These are phyloP conservation scores for Panaeolus papilionaceus DNA, from an alignment of 768 basidiomycete genomes.

Conservation along the genomic window DNA sequence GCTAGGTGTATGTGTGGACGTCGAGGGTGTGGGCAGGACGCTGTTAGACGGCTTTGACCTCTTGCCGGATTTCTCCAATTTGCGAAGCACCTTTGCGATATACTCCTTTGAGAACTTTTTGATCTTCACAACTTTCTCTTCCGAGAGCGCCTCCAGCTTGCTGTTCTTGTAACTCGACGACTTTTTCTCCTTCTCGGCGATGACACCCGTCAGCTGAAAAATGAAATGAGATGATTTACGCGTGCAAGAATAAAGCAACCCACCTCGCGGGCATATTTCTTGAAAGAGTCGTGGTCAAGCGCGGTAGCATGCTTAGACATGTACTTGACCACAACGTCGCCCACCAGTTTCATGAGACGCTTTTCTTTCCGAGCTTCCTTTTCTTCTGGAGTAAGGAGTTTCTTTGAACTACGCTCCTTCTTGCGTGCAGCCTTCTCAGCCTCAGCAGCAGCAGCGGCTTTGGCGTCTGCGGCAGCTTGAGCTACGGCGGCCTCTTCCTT, in stretches of 20 bases:
- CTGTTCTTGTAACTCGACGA: slow-evolving; percentile 78
- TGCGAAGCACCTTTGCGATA: slow-evolving; percentile 78
- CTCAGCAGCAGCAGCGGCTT: slow-evolving; percentile 37
- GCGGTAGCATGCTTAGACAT: slow-evolving; percentile 89
- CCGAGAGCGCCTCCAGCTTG: slow-evolving; percentile 75
- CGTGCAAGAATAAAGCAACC: slow-evolving; percentile 24
- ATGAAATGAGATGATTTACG: neutral
- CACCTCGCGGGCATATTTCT: slow-evolving; percentile 95
- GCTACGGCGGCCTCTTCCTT: slow-evolving; percentile 34
- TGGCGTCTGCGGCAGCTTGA: slow-evolving; percentile 36
- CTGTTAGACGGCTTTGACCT: slow-evolving; percentile 29
- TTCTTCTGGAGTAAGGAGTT: slow-evolving; percentile 40
- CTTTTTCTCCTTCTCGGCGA: slow-evolving; percentile 97
- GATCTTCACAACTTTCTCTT: slow-evolving; percentile 89
- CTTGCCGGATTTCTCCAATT: slow-evolving; percentile 60
- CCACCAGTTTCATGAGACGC: slow-evolving; percentile 80
- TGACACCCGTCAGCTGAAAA: slow-evolving; percentile 77
- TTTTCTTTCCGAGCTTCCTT: slow-evolving; percentile 59
- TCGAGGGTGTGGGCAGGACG: slow-evolving; percentile 43
- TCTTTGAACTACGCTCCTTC: slow-evolving; percentile 47
- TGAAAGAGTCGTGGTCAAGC: slow-evolving; percentile 85
- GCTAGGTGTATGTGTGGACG: slow-evolving; percentile 45
- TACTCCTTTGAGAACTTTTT: slow-evolving; percentile 95
- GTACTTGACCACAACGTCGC: slow-evolving; percentile 87
- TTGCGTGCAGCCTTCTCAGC: slow-evolving; percentile 38